Base-by-base conservation (phyloP, 2,329 filamentous ascomycete genomes). In the Grosmannia clavigera region DNA sequence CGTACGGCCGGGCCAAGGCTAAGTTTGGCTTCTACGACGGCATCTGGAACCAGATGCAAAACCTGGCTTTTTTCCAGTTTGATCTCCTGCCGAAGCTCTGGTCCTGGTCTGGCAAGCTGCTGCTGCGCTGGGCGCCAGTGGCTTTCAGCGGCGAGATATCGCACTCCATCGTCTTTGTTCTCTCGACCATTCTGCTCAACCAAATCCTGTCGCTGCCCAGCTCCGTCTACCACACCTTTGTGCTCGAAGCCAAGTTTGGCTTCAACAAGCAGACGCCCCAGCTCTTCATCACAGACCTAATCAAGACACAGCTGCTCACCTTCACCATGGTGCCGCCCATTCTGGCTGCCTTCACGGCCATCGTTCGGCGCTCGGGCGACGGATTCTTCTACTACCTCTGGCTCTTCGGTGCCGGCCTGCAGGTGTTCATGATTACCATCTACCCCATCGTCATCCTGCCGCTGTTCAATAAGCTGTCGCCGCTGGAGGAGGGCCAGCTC, bases 371-470 rank as follows among this genome's bases (percentile, higher is more conserved):
- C 76, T 96, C 95, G 14, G 94, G 94, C 65, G 89, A 87, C 70
- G 83, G 86, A 70, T 99, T 99, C 81, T 96, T 97, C 80, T 95
- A 95, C 77, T 99, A 96, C 72, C 84, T 99, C 61, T 99, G 92
- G 92, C 75, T 94, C 62, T 97, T 99, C 69, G 87, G 88, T 66
- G 85, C 95, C 62, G 86, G 83, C 61, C 83, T 99, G 50, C 94
- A 97, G 75, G 81, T 97, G 64, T 92, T 94, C 72, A 92, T 90
- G 75, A 96, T 96, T 69, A 96, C 94, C 54, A 88, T 96, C 71
- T 99, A 96, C 75, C 94, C 94, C 1, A 90, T 96, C 68, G 85
- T 87, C 64, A 97, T 99, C 67, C 81, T 96, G 55, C 94, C 94
- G 3, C 75, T 99, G 67, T 99, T 99, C 83, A 99, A 99, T 81